Evolutionary conservation across 768 basidiomycete genomes (phyloP), one percentile per base, ranked within the genome.

Genomic region (Tulasnella sp.): DNA sequence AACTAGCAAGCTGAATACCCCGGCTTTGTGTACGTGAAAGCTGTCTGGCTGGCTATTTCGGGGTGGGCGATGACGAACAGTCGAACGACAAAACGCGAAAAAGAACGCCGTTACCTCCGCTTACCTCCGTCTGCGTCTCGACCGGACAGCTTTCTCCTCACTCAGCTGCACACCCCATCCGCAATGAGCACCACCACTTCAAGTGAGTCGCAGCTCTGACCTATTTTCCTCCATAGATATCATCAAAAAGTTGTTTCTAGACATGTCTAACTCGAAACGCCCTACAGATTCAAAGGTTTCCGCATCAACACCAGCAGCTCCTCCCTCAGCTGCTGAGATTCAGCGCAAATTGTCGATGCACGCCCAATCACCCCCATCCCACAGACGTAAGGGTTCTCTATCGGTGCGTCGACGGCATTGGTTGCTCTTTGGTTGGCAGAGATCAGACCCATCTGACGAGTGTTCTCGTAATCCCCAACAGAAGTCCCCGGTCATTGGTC

Each of bases 291-390:
- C 73, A 24, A 40, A 74, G 27, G 5, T 42, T 19, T n/a, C 46
- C 19, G 75, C 46, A n/a, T 18, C 56, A 76, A 52, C 36, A 71
- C 81, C 87, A n/a, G 86, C 83, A 24, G 85, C 92, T 19, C 93
- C 94, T 6, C 95, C 94, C 10, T 92, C 95, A 18, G 91, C 92
- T 21, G 94, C 95, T 84, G 95, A 97, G 86, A 90, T 97, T 24
- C 89, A 93, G 79, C 88, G 94, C 82, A 96, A 96, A 84, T 90
- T 97, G 8, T 95, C 81, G n/a, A 42, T 80, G 38, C 71, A 77
- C 27, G 68, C 81, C 48, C 58, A 75, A 12, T 78, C 78, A 9
- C 44, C 80, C 56, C 24, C 71, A 36, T 68, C 72, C 42, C 9
- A 71, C 39, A 79, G 39, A 39, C 40, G 78, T 14, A 79, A 58